Evolutionary conservation across 768 basidiomycete species (phyloP).

Genomic region (Psilocybe cyanescens): DNA sequence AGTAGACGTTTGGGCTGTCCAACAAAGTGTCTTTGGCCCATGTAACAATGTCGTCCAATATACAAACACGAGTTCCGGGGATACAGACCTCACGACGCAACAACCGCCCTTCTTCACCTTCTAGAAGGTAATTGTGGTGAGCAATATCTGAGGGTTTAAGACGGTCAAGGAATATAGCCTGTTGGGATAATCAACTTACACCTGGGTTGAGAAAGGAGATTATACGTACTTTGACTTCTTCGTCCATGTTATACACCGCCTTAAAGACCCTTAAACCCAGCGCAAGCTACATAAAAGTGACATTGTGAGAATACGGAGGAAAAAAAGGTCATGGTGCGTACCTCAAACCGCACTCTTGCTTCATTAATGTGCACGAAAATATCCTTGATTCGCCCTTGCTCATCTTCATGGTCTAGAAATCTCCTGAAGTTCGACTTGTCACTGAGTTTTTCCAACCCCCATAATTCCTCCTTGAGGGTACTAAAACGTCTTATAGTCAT

Average conservation of each 20-base stretch:
- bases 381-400: too few relatives aligned
- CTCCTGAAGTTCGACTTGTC: too few relatives aligned
- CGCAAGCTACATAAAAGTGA: conserved; percentile 9
- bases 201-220: neutral
- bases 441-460: too few relatives aligned
- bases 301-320: too few relatives aligned
- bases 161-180: too few relatives aligned
- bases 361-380: too few relatives aligned
- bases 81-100: conserved; percentile 24
- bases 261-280: conserved; percentile 10
- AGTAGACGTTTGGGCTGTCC: conserved; percentile 18
- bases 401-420: too few relatives aligned
- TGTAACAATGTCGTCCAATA: conserved; percentile 7
- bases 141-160: conserved; percentile 1
- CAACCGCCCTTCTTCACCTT: conserved; percentile 8
- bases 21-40: conserved; percentile 26
- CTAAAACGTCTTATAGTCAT: too few relatives aligned
- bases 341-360: too few relatives aligned
- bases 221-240: conserved; percentile 7
- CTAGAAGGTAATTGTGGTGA: conserved; percentile 13
- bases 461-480: too few relatives aligned
- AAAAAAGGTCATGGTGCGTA: too few relatives aligned
- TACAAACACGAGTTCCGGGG: conserved; percentile 22
- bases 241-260: conserved; percentile 11
- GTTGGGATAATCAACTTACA: neutral